Conservation (phyloP, 176 grass and related monocot species). For the Urochloa ruziziensis region DNA sequence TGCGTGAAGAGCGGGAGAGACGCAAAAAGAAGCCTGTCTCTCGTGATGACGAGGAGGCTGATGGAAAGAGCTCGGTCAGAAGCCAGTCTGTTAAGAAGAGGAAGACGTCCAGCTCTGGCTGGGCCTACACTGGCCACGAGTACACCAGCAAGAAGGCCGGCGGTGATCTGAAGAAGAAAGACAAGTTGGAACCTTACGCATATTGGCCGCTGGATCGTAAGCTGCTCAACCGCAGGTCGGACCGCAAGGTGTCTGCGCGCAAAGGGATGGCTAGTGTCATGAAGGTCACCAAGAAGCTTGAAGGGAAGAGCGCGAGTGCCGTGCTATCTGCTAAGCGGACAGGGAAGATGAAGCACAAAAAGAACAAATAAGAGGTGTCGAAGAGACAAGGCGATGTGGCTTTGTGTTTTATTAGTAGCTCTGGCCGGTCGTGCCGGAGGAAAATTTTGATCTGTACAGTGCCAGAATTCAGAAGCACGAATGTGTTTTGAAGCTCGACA, state of each 20-base stretch:
- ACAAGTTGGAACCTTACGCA: constrained; percentile 91
- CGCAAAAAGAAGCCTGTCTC: constrained; percentile 49
- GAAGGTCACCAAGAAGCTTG: constrained; percentile 77
- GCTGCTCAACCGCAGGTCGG: constrained; percentile 77
- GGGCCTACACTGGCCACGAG: constrained; percentile 83
- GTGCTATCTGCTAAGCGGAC: constrained; percentile 42
- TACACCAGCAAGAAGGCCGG: constrained; percentile 81
- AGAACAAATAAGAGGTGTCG: constrained; percentile 20
- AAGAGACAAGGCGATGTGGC: neutral
- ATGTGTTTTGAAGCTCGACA: neutral
- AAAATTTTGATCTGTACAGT: constrained; percentile 11
- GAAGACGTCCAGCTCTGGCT: constrained; percentile 60
- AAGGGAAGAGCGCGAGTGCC: constrained; percentile 72
- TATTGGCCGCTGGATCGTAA: constrained; percentile 95
- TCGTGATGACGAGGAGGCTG: constrained; percentile 34
- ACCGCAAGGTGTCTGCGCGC: constrained; percentile 66
- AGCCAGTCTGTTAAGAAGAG: constrained; percentile 62
- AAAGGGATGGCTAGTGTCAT: constrained; percentile 83
- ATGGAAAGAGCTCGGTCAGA: constrained; percentile 43
- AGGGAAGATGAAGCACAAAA: constrained; percentile 49
- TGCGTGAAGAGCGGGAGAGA: constrained; percentile 54
- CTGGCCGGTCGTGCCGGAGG: neutral
- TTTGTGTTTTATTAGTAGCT: constrained; percentile 5
- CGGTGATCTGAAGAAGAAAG: constrained; percentile 82
- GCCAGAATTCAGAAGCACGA: neutral